Percentiles rank a stretch among this genome's conserved stretches.
phyloP scores from a whole-genome alignment of 2,329 filamentous ascomycete genomes.

The Nemania abortiva region DNA sequence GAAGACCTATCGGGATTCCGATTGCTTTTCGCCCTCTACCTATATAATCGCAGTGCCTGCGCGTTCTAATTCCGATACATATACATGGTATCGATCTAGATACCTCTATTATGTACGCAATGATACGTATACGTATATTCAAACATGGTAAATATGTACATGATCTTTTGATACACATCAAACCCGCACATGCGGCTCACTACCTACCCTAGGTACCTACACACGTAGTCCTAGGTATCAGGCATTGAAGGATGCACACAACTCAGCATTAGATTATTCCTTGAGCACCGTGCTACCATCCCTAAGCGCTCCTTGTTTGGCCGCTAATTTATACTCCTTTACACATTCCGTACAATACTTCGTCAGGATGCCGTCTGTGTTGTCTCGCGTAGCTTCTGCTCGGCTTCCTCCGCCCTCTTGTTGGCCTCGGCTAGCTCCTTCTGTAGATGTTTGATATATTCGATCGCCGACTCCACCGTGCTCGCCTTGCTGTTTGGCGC shows the following conservation, averaged over 20 bases:
- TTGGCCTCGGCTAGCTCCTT: slow-evolving; percentile 76
- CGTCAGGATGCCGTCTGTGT: slow-evolving; percentile 10
- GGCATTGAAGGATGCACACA: not conserved
- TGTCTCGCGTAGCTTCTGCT: slow-evolving; percentile 66
- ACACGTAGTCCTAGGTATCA: not conserved
- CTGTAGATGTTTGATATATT: slow-evolving; percentile 90
- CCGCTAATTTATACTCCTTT: not conserved
- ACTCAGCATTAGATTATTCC: not conserved
- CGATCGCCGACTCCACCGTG: slow-evolving; percentile 96
- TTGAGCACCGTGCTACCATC: not conserved
- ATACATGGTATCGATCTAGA: no score
- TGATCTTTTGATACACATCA: not conserved
- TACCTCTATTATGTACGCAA: not conserved
- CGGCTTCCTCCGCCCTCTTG: slow-evolving; percentile 71
- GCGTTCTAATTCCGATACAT: not conserved
- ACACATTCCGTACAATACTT: not conserved
- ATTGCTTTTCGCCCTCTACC: no score
- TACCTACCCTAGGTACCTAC: not conserved
- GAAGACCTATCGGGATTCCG: no score
- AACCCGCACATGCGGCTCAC: no score
- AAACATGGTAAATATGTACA: slow-evolving; percentile 20
- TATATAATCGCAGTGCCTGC: not conserved
- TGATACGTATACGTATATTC: slow-evolving; percentile 2
- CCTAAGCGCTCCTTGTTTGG: not conserved
- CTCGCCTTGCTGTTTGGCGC: slow-evolving; percentile 90